Conservation (phyloP, 2,329 filamentous ascomycete species). For the Volutella citrinella region DNA sequence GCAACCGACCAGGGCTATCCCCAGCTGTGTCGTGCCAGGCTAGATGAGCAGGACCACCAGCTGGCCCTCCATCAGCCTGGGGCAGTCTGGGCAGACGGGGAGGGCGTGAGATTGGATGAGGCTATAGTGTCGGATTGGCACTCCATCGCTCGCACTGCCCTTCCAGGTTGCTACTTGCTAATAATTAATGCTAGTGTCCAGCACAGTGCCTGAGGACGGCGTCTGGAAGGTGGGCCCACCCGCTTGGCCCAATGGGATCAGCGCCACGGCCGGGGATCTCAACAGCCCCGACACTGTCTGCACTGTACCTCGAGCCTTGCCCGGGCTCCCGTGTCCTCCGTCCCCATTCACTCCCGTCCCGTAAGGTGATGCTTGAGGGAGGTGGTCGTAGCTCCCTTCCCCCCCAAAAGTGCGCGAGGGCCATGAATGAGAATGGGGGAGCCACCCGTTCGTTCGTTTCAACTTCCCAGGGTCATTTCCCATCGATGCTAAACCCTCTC, state of each 20-base stretch:
- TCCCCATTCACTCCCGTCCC: constrained; percentile 11
- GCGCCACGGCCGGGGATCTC: constrained; percentile 11
- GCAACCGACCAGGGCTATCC: no score
- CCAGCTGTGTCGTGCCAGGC: constrained; percentile 14
- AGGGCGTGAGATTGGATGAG: no score
- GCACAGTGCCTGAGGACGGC: constrained; percentile 1
- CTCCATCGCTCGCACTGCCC: no score
- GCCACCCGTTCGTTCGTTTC: constrained; percentile 24
- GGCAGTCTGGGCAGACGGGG: no score
- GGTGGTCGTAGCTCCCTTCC: no score
- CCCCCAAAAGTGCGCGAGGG: no score
- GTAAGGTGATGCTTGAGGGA: no score
- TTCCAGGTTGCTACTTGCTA: no score
- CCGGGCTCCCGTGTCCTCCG: constrained; percentile 11
- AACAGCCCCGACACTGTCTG: constrained; percentile 7
- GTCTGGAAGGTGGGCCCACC: constrained; percentile 5
- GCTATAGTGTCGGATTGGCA: constrained; percentile 13
- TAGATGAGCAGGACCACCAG: constrained; percentile 23
- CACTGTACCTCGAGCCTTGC: constrained; percentile 19
- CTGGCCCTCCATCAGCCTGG: constrained; percentile 19
- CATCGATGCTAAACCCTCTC: no score
- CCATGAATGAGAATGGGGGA: no score
- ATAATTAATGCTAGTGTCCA: no score
- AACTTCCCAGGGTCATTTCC: constrained; percentile 17
- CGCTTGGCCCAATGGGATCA: constrained; percentile 13